Evolutionary conservation across 345 rosid genomes (phyloP).

Genomic region (Syzygium jambos): DNA sequence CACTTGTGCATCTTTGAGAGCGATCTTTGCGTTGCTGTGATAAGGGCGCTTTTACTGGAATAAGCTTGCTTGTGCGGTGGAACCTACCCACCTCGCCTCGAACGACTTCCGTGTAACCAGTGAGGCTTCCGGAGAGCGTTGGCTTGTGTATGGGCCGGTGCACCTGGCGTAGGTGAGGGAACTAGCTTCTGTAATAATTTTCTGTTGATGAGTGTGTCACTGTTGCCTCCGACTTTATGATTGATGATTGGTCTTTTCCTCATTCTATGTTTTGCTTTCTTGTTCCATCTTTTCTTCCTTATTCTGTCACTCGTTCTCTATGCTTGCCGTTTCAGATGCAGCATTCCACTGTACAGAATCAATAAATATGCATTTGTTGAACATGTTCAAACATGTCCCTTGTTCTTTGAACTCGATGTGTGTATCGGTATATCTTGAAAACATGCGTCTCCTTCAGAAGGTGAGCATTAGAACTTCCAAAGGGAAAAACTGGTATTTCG

Average conservation of each 20-base stretch:
- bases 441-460: neutral
- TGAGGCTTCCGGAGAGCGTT: neutral
- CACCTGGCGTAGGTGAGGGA: neutral
- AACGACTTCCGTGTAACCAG: neutral
- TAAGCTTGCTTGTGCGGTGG: constrained; percentile 4
- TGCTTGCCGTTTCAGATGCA: neutral
- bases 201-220: neutral
- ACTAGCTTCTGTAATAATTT: neutral
- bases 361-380: neutral
- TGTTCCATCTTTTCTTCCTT: neutral
- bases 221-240: neutral
- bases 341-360: neutral
- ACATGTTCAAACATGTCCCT: neutral
- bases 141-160: neutral
- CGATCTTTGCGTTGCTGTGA: constrained; percentile 34
- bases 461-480: neutral
- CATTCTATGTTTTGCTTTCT: neutral
- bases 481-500: neutral
- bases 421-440: neutral
- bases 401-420: neutral
- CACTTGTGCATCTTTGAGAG: constrained; percentile 42
- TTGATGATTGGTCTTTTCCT: neutral
- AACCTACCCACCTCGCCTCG: neutral
- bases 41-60: constrained; percentile 35
- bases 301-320: neutral